Evolutionary conservation across 352 stramenopile species (phyloP), one percentile per base, ranked within the genome.

Genomic region (Pythium oligandrum): DNA sequence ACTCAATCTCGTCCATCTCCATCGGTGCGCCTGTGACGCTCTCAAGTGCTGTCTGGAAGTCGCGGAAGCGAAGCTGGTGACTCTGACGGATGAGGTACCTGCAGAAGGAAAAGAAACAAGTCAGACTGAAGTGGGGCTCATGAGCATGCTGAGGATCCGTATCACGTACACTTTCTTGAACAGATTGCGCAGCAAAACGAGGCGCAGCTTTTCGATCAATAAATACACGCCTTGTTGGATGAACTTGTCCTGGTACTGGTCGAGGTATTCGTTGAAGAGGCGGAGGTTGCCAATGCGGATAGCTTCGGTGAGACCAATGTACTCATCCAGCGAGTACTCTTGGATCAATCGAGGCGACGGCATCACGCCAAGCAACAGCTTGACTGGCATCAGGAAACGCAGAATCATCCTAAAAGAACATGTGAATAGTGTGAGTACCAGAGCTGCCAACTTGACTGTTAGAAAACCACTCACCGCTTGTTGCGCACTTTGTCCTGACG

Each of bases 1-100:
- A 98, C 75, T 99, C 96, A 44, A 99, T 88, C 74, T 98, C 93
- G 63, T 98, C 91, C 69, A 98, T 89, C 62, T 98, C 90, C 51
- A 95, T 97, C 0, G 73, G 60, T 33, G 88, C 70, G 40, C 90
- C 90, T 0, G 86, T 89, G 44, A 97, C 67, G 64, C 86, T 84
- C 36, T 88, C 79, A 35, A 98, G 75, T 36, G 82, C 86, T 33
- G 82, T 70, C 60, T 95, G 80, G 58, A 98, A 93, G 57, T 97
- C 73, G 10, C 88, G 65, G 51, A 98, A 70, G 36, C 86, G 83
- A 44, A 98, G 78, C 59, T 98, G 93, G 53, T 96, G 83, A 48
- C 67, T 90, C 55, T 90, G 76, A 48, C 80, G 80, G 48, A 93
- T 88, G 51, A 90, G 57, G 54, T 90, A 90, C 1, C 82, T 93